Evolutionary conservation across 805 yeast species (phyloP), one percentile per base, ranked within the genome.

Genomic region (Nakazawaea pomicola): DNA sequence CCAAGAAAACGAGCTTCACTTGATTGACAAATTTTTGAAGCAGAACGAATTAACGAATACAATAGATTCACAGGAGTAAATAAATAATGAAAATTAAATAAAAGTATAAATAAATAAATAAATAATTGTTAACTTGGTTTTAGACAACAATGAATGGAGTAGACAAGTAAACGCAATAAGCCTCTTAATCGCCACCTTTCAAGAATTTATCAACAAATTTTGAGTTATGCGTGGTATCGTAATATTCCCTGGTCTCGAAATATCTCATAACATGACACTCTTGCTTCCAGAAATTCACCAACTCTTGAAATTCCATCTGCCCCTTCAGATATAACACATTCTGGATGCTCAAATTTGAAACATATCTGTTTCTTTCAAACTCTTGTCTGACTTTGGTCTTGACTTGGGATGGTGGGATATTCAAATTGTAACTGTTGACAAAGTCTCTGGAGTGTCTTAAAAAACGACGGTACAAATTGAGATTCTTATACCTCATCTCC

Each of bases 271-370:
- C 87, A 61, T 86, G 95, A 49, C 90, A 76, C 57, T 77, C 79
- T 69, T 87, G 95, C 61, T 86, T 87, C 95, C 95, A 86, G 68
- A 86, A 86, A 65, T 87, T 87, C 54, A 81, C 73, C 55, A 85
- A 72, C 58, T 86, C 95, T 65, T 86, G 95, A 64, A 79, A 87
- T 61, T 87, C 95, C 93, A 84, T 84, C 55, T 84, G 89, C 6
- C 91, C 95, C 67, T 85, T 83, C 66, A 84, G 78, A 50, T 77
- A 76, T 44, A 87, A 68, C 14, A 83, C 72, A 61, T 86, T 87
- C 48, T 73, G 70, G 34, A 82, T 75, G 25, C 76, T 76, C 49
- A 81, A 59, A 55, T 83, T 87, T 40, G 67, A 66, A 39, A 85
- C 87, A 56, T 69, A 86, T 56, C 95, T 72, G 56, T 86, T 59